These are phyloP conservation scores for Xylaria longipes DNA, from an alignment of 495 filamentous ascomycete species.

Conservation along the genomic window DNA sequence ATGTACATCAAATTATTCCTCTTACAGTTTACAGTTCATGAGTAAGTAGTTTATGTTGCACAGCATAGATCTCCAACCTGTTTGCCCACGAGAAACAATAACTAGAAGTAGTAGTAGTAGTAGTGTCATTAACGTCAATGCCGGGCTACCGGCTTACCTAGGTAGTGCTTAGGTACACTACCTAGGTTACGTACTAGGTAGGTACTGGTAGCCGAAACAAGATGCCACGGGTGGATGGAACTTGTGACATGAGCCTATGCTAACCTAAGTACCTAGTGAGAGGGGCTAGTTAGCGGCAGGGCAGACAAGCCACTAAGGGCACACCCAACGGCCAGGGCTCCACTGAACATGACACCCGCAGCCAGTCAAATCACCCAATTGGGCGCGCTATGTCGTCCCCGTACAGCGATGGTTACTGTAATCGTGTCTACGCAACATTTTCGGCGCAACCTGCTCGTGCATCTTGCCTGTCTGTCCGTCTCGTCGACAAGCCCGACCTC, in stretches of 20 bases:
- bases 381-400: conserved; percentile 6
- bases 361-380: conserved; percentile 26
- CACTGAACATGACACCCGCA: background rate
- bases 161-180: too few species aligned
- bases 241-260: background rate
- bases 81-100: background rate
- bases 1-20: background rate
- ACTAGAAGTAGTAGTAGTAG: too few species aligned
- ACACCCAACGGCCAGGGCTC: background rate
- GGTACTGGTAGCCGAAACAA: conserved; percentile 18
- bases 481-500: conserved; percentile 23
- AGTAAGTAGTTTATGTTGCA: background rate
- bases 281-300: conserved; percentile 5
- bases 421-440: conserved; percentile 19
- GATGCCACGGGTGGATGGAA: conserved; percentile 22
- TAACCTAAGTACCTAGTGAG: too few species aligned
- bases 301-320: conserved; percentile 10
- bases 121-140: too few species aligned
- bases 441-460: conserved; percentile 19
- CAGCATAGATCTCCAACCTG: background rate
- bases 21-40: background rate
- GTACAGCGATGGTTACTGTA: conserved; percentile 22
- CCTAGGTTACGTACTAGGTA: too few species aligned
- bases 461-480: conserved; percentile 10
- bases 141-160: too few species aligned